Base-by-base conservation (phyloP, 2,329 filamentous ascomycete genomes). In the Aspergillus sp. region DNA sequence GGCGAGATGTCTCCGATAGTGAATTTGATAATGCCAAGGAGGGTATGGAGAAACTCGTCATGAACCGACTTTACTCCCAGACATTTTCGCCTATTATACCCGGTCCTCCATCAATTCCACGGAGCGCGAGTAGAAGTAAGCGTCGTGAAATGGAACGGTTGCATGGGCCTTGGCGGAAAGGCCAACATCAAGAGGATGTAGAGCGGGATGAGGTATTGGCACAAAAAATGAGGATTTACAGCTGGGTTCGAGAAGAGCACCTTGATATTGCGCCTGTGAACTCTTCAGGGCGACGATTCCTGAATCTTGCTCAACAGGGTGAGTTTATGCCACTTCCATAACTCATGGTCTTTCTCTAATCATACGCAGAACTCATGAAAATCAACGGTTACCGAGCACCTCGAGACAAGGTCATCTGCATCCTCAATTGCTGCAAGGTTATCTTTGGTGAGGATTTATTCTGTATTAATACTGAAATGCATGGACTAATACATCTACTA, bases 11-110 rank as follows among this genome's bases (percentile, higher is more conserved):
- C 0, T 96, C 93, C 0, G 95, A 99, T 73, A 91, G 91, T 39
- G 95, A 99, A 70, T 99, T 99, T 67, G 95, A 99, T 75, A 99
- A 99, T 74, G 95, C 95, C 13, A 87, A 93, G 66, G 95, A 99
- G 77, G 95, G 95, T 34, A 99, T 99, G 95, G 95, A 99, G 79
- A 99, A 99, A 74, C 83, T 99, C 4, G 96, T 99, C 64, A 99
- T 99, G 96, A 99, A 99, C 73, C 83, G 96, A 56, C 79, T 99
- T 4, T 99, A 99, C 74, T 86, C 87, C 1, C 95, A 99, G 74
- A 98, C 95, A 0, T 99, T 99, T 72, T 97, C 93, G 0, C 95
- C 95, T 0, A 91, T 91, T 13, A 99, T 99, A 62, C 86, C 91
- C 3, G 83, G 91, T 1, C 89, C 91, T 3, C 89, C 91, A 60